These are phyloP conservation scores for Adansonia grandidieri DNA, from an alignment of 441 rosid species.

Conservation along the genomic window DNA sequence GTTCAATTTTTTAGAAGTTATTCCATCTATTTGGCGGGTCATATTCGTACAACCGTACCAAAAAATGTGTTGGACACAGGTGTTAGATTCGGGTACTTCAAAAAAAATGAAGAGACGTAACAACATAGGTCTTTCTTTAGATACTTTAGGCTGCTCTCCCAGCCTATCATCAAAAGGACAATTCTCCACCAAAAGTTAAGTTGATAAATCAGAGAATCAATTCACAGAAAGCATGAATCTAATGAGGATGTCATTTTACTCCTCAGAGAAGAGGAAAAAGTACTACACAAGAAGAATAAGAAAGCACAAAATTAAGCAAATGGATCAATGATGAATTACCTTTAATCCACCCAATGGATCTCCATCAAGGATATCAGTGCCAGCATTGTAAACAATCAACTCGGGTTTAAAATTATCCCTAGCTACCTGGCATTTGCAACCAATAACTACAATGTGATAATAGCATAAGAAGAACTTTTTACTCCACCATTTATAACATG, in stretches of 20 bases:
- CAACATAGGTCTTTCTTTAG: no score
- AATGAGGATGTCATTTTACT: conserved; percentile 13
- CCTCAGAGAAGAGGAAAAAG: neutral
- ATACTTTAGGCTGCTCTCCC: neutral
- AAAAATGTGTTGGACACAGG: no score
- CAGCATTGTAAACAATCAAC: conserved; percentile 88
- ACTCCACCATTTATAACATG: neutral
- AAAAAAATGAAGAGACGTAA: no score
- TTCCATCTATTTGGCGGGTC: no score
- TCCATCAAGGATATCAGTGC: conserved; percentile 94
- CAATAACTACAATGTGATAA: conserved; percentile 6
- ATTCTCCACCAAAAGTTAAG: neutral
- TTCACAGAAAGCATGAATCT: neutral
- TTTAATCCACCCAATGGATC: conserved; percentile 89
- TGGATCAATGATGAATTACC: conserved; percentile 41
- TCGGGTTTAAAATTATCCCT: conserved; percentile 65
- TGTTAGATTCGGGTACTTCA: no score
- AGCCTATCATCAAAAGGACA: neutral
- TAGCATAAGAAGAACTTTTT: conserved; percentile 13
- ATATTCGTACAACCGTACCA: no score
- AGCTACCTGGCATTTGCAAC: conserved; percentile 62
- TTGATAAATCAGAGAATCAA: neutral
- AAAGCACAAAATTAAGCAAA: conserved; percentile 17
- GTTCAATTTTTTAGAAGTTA: no score
- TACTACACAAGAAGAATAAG: neutral